These are phyloP conservation scores for Phytomonas francai DNA, from an alignment of 208 protist species.

Conservation along the genomic window DNA sequence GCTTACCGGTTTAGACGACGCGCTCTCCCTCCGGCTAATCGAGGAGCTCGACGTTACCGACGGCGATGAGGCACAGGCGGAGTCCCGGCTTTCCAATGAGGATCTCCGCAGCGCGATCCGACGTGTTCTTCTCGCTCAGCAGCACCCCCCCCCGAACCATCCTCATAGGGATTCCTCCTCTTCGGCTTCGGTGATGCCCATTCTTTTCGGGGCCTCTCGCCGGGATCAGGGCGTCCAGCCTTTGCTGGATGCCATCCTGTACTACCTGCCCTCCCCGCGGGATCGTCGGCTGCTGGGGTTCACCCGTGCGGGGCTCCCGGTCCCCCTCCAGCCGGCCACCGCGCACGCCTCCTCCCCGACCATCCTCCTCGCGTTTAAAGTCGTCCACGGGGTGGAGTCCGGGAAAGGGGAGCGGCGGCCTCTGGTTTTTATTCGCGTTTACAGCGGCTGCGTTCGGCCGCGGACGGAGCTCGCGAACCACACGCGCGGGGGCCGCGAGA, in stretches of 20 bases:
- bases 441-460: conserved; percentile 72
- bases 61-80: conserved; percentile 61
- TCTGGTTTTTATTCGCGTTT: conserved; percentile 90
- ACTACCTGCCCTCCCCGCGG: conserved; percentile 90
- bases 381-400: conserved; percentile 54
- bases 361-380: conserved; percentile 91
- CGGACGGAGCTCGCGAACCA: conserved; percentile 66
- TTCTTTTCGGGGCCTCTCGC: conserved; percentile 88
- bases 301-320: conserved; percentile 27
- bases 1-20: conserved; percentile 63
- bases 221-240: conserved; percentile 90
- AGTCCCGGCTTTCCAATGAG: conserved; percentile 40
- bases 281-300: conserved; percentile 61
- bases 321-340: conserved; percentile 34
- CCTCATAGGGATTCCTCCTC: conserved; percentile 8
- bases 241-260: conserved; percentile 81
- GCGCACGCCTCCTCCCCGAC: conserved; percentile 33
- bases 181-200: conserved; percentile 44
- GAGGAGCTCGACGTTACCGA: conserved; percentile 49
- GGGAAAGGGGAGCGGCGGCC: conserved; percentile 60
- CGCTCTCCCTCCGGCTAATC: conserved; percentile 62
- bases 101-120: conserved; percentile 57
- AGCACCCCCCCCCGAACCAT: conserved; percentile 13
- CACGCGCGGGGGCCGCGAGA: conserved; percentile 26
- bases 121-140: conserved; percentile 42